Evolutionary conservation across 495 filamentous ascomycete species (phyloP), one percentile per base, ranked within the genome.

Genomic region (Daldinia loculata): DNA sequence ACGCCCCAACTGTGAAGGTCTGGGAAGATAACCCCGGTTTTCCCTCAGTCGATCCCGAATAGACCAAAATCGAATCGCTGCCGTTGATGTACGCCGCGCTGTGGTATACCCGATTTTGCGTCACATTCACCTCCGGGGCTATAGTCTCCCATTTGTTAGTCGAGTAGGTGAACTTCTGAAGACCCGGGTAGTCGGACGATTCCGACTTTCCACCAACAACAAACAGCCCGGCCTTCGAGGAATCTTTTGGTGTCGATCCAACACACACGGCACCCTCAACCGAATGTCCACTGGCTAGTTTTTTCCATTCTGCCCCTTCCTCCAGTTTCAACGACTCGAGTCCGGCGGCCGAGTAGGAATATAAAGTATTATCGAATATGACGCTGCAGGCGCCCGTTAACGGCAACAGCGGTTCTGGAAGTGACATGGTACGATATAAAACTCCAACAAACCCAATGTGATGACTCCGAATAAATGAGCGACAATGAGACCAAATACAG

Each of bases 151-250:
- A 99, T 72, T 84, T 88, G 60, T 87, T 80, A 51, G 88, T 86
- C n/a, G 85, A 80, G 76, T 97, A 98, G 0, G 88, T 88, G 74
- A 88, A 99, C 67, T 91, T 87, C 75, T 97, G 94, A 27, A 99
- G 76, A n/a, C 95, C 95, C 30, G 85, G 76, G 73, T 93, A 96
- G 30, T 86, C 82, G 4, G 74, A 76, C 19, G 80, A 75, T 11
- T 80, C 79, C 15, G 84, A 80, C 52, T 84, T 85, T 36, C 95
- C 95, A 48, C 95, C 95, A 50, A 99, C 88, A 63, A 99, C 85
- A 70, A 92, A 98, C 12, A 99, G 84, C 7, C 87, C 89, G n/a
- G 84, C 82, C 11, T 77, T 75, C 51, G 80, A 77, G 9, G 75
- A 51, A 67, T 88, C 81, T 36, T 88, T 79, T 17, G 87, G 81